Conservation (phyloP, 768 basidiomycete species). For the Kwoniella newhampshirensis region DNA sequence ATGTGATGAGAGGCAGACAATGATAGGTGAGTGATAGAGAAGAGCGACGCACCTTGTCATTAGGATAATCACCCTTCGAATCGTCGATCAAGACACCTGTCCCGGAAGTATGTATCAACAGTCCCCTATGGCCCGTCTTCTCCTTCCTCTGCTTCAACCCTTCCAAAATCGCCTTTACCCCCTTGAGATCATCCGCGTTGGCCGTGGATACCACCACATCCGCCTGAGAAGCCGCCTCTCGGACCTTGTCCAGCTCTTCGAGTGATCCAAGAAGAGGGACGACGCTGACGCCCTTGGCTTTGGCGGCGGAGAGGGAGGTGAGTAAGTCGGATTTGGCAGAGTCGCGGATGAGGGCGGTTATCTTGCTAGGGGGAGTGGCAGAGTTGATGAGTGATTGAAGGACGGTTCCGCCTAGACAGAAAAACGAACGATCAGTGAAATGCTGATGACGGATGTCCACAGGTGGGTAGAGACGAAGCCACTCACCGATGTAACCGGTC, state of each 20-base stretch:
- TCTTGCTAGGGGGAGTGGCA: conserved; percentile 26
- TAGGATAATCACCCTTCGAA: conserved; percentile 40
- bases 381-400: conserved; percentile 15
- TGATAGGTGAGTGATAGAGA: too few relatives aligned
- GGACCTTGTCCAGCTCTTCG: conserved; percentile 40
- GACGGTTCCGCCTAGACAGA: conserved; percentile 4
- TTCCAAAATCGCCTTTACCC: conserved; percentile 42
- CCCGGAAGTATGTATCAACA: conserved; percentile 50
- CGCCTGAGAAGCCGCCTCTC: conserved; percentile 31
- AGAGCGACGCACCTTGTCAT: conserved; percentile 32
- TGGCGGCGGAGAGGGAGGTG: conserved; percentile 27
- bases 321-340: conserved; percentile 36
- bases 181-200: conserved; percentile 43
- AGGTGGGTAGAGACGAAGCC: too few relatives aligned
- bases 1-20: too few relatives aligned
- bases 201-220: conserved; percentile 48
- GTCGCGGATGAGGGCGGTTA: conserved; percentile 43
- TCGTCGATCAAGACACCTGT: conserved; percentile 47
- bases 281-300: conserved; percentile 21
- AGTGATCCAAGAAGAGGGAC: conserved; percentile 38
- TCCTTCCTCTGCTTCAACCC: conserved; percentile 46
- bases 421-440: not conserved
- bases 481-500: conserved; percentile 17
- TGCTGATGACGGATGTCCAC: too few relatives aligned
- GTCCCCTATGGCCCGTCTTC: conserved; percentile 45